These are phyloP conservation scores for Colletotrichum euphorbiae DNA, from an alignment of 2,329 filamentous ascomycete genomes.

Conservation along the genomic window DNA sequence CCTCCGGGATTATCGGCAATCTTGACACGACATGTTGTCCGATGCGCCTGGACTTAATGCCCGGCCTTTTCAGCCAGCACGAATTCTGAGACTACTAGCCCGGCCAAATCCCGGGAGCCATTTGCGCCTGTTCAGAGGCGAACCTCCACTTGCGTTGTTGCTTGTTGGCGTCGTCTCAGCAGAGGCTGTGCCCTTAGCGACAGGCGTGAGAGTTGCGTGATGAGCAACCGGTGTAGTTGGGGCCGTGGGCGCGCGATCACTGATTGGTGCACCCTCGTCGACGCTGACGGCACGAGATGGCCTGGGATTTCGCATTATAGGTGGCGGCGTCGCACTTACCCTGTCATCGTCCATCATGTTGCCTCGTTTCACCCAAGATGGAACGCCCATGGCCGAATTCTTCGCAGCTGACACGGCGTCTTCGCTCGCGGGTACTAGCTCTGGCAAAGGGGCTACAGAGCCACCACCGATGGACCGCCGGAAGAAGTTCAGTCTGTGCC, in stretches of 20 bases:
- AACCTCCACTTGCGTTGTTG: conserved; percentile 31
- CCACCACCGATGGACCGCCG: conserved; percentile 60
- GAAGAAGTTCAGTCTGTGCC: conserved; percentile 63
- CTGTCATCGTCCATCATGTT: conserved; percentile 55
- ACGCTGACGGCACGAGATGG: conserved; percentile 37
- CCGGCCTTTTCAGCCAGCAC: conserved; percentile 38
- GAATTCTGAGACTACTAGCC: conserved; percentile 47
- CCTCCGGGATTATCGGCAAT: too few species aligned
- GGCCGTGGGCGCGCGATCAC: neutral
- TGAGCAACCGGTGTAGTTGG: conserved; percentile 19
- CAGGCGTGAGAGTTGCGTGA: conserved; percentile 8
- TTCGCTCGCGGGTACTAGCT: conserved; percentile 39
- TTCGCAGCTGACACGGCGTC: conserved; percentile 33
- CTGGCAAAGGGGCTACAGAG: conserved; percentile 38
- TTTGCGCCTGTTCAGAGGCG: conserved; percentile 42
- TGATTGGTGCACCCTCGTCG: conserved; percentile 29
- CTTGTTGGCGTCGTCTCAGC: conserved; percentile 16
- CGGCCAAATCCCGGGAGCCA: conserved; percentile 49
- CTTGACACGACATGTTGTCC: too few species aligned
- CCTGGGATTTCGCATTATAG: conserved; percentile 61
- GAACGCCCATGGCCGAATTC: conserved; percentile 50
- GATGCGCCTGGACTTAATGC: neutral
- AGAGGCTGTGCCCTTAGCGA: conserved; percentile 11
- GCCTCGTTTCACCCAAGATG: conserved; percentile 53
- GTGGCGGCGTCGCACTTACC: conserved; percentile 65